phyloP scores from a whole-genome alignment of 371 early-diverging fungal species.

The Gilbertella persicaria region DNA sequence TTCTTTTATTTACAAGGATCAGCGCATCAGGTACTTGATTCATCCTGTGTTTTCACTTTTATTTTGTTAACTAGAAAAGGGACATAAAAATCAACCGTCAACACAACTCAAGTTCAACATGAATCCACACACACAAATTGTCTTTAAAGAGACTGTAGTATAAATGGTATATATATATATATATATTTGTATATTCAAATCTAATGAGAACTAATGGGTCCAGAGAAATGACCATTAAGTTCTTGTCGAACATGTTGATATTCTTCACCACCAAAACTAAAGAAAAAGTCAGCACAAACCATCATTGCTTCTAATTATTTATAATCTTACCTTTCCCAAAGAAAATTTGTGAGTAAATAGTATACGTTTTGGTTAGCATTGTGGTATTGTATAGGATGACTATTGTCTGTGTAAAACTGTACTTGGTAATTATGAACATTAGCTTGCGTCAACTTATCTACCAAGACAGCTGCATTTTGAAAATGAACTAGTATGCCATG shows the following conservation, averaged over 20 bases:
- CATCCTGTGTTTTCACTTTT: no score
- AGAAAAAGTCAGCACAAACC: no score
- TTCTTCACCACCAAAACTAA: constrained; percentile 49
- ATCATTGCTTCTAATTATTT: background rate
- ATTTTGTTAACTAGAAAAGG: no score
- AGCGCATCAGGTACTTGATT: no score
- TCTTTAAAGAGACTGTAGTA: no score
- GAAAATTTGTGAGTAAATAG: constrained; percentile 40
- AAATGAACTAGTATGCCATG: constrained; percentile 36
- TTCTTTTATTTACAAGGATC: no score
- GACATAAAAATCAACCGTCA: no score
- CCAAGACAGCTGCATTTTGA: constrained; percentile 81
- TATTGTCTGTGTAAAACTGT: constrained; percentile 87
- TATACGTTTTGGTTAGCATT: constrained; percentile 70
- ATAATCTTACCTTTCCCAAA: constrained; percentile 44
- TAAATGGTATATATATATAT: no score
- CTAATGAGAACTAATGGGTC: constrained; percentile 17
- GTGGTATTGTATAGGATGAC: constrained; percentile 82
- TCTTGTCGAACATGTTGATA: constrained; percentile 47
- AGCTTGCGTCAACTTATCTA: constrained; percentile 70
- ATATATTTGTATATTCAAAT: no score
- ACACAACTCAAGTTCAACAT: no score
- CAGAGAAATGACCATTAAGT: constrained; percentile 34
- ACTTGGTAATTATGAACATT: constrained; percentile 77
- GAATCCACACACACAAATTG: no score